These are phyloP conservation scores for Vitis hybrid DNA, from an alignment of 177 flowering plant genomes.

Conservation along the genomic window DNA sequence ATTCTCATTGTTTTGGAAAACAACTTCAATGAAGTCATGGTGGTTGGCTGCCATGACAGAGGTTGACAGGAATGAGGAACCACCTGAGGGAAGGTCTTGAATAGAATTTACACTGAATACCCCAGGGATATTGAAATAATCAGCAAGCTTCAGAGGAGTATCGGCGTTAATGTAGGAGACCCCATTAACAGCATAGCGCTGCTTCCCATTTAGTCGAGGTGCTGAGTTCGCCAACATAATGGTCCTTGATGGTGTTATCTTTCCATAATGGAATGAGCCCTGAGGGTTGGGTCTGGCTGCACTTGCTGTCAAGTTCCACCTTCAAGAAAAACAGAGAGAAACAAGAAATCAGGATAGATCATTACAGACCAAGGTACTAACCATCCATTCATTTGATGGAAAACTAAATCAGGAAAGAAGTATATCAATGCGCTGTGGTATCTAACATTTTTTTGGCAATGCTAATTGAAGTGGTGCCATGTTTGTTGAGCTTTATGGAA, in stretches of 20 bases:
- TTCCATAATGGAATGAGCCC: conserved; percentile 90
- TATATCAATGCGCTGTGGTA: not conserved
- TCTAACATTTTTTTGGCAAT: not conserved
- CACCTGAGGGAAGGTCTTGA: conserved; percentile 46
- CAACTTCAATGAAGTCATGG: conserved; percentile 75
- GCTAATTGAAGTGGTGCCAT: not conserved
- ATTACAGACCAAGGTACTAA: not conserved
- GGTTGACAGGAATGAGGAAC: conserved; percentile 48
- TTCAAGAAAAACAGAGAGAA: conserved; percentile 18
- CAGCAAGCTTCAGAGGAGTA: conserved; percentile 95
- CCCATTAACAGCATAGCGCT: conserved; percentile 73
- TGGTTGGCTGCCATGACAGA: conserved; percentile 55
- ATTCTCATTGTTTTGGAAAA: conserved; percentile 81
- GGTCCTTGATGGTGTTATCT: conserved; percentile 45
- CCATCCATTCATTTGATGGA: no score
- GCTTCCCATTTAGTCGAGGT: conserved; percentile 67
- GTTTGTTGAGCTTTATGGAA: not conserved
- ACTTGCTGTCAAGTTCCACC: conserved; percentile 91
- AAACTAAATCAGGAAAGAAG: not conserved
- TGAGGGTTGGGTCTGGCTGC: conserved; percentile 99
- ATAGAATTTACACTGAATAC: conserved; percentile 57
- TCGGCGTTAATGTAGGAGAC: conserved; percentile 70
- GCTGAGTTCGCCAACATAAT: conserved; percentile 72
- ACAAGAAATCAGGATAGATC: not conserved
- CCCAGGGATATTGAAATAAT: conserved; percentile 76